Evolutionary conservation across 2,329 filamentous ascomycete genomes (phyloP), one percentile per base, ranked within the genome.

Genomic region (Drechslerella coelobrocha): DNA sequence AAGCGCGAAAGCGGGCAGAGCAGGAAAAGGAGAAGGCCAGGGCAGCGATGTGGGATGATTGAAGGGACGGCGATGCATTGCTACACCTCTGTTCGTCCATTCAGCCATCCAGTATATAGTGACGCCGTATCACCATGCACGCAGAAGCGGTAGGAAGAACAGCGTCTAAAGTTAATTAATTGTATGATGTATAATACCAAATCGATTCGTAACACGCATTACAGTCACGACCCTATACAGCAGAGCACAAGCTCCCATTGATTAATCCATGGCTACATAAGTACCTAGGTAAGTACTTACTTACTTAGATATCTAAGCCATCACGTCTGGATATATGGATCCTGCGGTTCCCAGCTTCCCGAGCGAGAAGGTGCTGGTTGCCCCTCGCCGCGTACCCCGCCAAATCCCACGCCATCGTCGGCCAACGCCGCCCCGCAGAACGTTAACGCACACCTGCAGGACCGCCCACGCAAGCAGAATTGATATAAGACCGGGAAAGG

Each of bases 1-100:
- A 92, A 65, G 84, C 86, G 75, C 90, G 92, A 78, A 87, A 83
- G 77, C 86, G 86, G 62, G 85, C 86, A 63, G 84, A 80, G 75
- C 85, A 88, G 76, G 85, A 86, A 31, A 82, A 82, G 48, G 89
- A 93, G 77, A 86, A 83, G 78, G 88, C 89, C n/a, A 95, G 89
- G 82, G 84, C 84, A 71, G 88, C 90, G n/a, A 83, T 96, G 24
- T 97, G 94, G 94, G 88, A 94, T 68, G 90, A 88, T 76, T 89
- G 68, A 56, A 14, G 12, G 31, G 21, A 26, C 29, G 23, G 10
- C 14, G n/a, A 43, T 61, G 43, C 7, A 17, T 8, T 5, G n/a
- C n/a, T 41, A 14, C 7, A 41, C 37, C n/a, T 6, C 37, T 41
- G 7, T 4, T 31, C 12, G 29, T 6, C 29, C 29, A 31, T 6